Evolutionary conservation across 1,284 basidiomycete species (phyloP).

Genomic region (Meripilus lineatus): DNA sequence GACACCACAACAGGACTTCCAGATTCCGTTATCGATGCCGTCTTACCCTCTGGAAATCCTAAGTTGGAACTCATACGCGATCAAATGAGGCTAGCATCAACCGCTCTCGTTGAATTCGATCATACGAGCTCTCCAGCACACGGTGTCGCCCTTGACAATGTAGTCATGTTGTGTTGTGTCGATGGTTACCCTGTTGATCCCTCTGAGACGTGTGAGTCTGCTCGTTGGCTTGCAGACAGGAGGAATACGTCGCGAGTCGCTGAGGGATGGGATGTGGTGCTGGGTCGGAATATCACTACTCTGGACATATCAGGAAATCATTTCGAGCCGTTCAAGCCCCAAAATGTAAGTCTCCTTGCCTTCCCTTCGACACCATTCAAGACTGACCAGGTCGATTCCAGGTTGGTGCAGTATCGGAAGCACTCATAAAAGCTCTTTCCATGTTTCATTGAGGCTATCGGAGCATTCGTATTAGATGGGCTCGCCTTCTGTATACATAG

Average conservation of each 20-base stretch:
- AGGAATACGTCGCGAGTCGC: slow-evolving; percentile 29
- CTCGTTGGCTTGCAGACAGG: slow-evolving; percentile 40
- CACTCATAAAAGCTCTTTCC: too few species aligned
- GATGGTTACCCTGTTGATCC: slow-evolving; percentile 11
- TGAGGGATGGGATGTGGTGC: slow-evolving; percentile 45
- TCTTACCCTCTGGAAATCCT: slow-evolving; percentile 10
- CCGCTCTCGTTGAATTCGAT: slow-evolving; percentile 18
- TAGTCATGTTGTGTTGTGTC: slow-evolving; percentile 20
- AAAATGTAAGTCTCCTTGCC: slow-evolving; percentile 52
- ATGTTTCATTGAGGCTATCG: too few species aligned
- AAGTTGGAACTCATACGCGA: slow-evolving; percentile 10
- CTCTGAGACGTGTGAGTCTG: slow-evolving; percentile 10
- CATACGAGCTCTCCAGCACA: slow-evolving; percentile 8
- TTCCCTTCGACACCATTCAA: too few species aligned
- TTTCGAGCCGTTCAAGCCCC: slow-evolving; percentile 50
- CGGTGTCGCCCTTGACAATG: slow-evolving; percentile 2
- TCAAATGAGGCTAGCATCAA: slow-evolving; percentile 20
- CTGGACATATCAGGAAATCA: slow-evolving; percentile 64
- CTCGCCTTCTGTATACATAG: too few species aligned
- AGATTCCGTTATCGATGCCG: slow-evolving; percentile 38
- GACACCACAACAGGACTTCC: slow-evolving; percentile 43
- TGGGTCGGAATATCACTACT: slow-evolving; percentile 33
- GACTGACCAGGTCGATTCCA: too few species aligned
- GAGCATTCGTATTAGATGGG: too few species aligned
- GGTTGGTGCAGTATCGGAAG: too few species aligned